Base-by-base conservation (phyloP, 345 rosid species). In the Excoecaria agallocha region DNA sequence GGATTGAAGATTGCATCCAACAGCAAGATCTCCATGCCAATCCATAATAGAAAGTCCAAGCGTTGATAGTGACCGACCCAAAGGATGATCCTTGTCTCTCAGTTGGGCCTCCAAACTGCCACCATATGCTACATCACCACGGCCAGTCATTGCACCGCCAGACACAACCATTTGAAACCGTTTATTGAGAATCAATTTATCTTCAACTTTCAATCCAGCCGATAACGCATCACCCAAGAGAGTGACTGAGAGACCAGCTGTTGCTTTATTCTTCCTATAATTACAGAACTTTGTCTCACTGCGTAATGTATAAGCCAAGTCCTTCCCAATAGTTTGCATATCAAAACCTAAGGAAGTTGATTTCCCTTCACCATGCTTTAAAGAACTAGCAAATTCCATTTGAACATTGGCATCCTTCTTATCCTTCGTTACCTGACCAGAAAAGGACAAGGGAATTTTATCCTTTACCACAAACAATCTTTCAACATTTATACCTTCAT, bases 21-120 rank as follows among this genome's bases (percentile, higher is more conserved):
- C 81, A 52, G 97, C 94, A 69, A 91, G 93, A 81, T 93, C 97
- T 7, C 99, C 97, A 9, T 91, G 99, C 98, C 99, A 95, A 77
- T 95, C 99, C 98, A 93, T 93, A 66, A 88, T 84, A 0, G 97
- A 93, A 38, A 93, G 87, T 66, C 99, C 99, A 1, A 93, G 89
- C 6, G 96, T 93, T 22, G 91, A 82, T 62, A 88, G 79, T 7
- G 86, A 88, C 59, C 90, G 89, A 65, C 98, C 93, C 57, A 93
- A 77, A 6, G 93, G 98, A 82, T 89, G 86, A 46, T 95, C 98
- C 72, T 90, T 88, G 81, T 91, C 98, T 78, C 90, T 85, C 78
- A 89, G 66, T 68, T 90, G 95, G 69, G 96, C 97, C 87, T 93
- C 98, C 79, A 95, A 83, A 78, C 87, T 95, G 71, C 96, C 98